These are phyloP conservation scores for Coniferiporia weirii DNA, from an alignment of 1,284 basidiomycete genomes.

Conservation along the genomic window DNA sequence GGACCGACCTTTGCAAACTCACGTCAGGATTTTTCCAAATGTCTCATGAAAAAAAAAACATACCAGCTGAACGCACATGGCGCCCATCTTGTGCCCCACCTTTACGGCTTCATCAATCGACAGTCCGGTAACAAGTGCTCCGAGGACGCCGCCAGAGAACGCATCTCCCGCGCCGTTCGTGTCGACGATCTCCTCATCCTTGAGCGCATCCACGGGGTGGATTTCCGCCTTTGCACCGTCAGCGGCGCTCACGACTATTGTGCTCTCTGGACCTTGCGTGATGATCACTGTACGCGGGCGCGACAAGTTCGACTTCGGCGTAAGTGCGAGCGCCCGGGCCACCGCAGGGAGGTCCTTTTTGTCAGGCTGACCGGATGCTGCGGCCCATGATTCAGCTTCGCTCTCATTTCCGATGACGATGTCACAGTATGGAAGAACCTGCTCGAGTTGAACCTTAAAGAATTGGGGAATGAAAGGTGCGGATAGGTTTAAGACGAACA, in stretches of 20 bases:
- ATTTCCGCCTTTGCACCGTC: slow-evolving; percentile 50
- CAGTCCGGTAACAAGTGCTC: slow-evolving; percentile 82
- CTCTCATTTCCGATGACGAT: slow-evolving; percentile 92
- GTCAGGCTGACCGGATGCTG: slow-evolving; percentile 52
- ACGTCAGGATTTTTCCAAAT: neutral
- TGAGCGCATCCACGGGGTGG: slow-evolving; percentile 61
- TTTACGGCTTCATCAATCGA: slow-evolving; percentile 73
- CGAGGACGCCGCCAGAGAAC: slow-evolving; percentile 97
- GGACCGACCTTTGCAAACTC: slow-evolving; percentile 58
- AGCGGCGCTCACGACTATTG: slow-evolving; percentile 69
- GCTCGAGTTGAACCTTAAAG: slow-evolving; percentile 79
- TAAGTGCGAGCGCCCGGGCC: slow-evolving; percentile 67
- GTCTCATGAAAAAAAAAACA: slow-evolving; percentile 25
- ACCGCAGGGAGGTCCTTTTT: slow-evolving; percentile 63
- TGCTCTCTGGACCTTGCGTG: slow-evolving; percentile 85
- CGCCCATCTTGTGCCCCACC: slow-evolving; percentile 85
- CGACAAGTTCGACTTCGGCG: slow-evolving; percentile 65
- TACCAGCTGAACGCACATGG: slow-evolving; percentile 86
- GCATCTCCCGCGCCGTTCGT: slow-evolving; percentile 99
- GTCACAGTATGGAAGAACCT: slow-evolving; percentile 80
- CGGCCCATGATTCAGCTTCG: slow-evolving; percentile 87
- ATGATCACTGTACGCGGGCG: slow-evolving; percentile 84
- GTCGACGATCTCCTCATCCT: slow-evolving; percentile 79
- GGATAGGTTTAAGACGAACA: slow-evolving; percentile 89
- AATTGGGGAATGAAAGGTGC: slow-evolving; percentile 98